Base-by-base conservation (phyloP, 1,139 yeast species). In the Pichia cactophila region DNA sequence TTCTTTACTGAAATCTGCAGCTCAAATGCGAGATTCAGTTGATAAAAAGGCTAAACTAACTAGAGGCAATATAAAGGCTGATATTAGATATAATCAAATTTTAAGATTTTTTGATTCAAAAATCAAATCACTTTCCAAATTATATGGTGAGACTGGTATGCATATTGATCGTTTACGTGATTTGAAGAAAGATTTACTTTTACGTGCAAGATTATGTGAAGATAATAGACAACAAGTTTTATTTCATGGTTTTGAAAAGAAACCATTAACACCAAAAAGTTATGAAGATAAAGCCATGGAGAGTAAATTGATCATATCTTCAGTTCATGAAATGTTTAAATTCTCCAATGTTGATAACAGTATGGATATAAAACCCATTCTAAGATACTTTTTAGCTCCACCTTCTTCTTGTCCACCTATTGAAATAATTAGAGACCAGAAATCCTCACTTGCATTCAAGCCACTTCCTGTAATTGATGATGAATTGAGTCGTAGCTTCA, bases 61-160 rank as follows among this genome's bases (percentile, higher is more conserved):
- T 39, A 35, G 36, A n/a, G 48, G 51, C 17, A 29, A 42, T 14
- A 45, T 46, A 23, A 50, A 50, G 38, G 51, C 54, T 3, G 50
- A 53, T 35, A 38, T 55, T 5, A 46, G 57, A 29, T 55, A 55
- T 39, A 46, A 50, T 40, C 56, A 53, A 47, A 55, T 55, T 17
- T 33, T 46, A 3, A 40, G 50, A 12, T 55, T 43, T 41, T n/a
- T 53, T 12, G 47, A 48, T 26, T 17, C 17, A 8, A 31, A 38
- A 10, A 31, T 48, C 3, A 48, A 43, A 26, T 8, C 8, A 5
- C 17, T 52, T 10, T 42, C 46, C 4, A 43, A 28, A 14, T 44
- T 37, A 26, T 43, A 41, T 35, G 54, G 51, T 7, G 51, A 51
- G 23, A 9, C 51, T n/a, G 54, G 51, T 10, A n/a, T 37, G 17